Percentiles rank a stretch among this genome's conserved stretches.
These are phyloP conservation scores for Mrakia blollopis DNA, from an alignment of 768 basidiomycete species.

Conservation along the genomic window DNA sequence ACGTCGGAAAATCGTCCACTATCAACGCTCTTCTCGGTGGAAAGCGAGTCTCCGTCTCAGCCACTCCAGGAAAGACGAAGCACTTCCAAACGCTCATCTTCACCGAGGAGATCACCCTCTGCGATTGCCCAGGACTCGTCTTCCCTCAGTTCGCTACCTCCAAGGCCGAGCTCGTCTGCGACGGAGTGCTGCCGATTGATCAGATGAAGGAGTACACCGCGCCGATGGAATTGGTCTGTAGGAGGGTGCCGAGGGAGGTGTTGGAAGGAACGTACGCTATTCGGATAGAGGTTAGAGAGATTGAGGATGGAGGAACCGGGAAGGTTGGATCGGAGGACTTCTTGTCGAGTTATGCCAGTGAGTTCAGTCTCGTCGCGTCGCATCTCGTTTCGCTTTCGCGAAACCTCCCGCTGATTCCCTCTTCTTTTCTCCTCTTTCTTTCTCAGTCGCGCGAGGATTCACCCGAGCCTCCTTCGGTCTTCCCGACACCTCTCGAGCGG, in stretches of 20 bases:
- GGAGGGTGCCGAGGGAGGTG: conserved; percentile 72
- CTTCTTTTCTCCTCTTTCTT: conserved; percentile 26
- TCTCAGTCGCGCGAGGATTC: conserved; percentile 82
- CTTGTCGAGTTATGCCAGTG: conserved; percentile 85
- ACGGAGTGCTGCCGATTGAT: conserved; percentile 95
- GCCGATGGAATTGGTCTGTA: conserved; percentile 69
- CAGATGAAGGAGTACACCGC: conserved; percentile 91
- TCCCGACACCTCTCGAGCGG: conserved; percentile 91
- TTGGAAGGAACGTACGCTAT: conserved; percentile 89
- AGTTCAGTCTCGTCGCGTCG: conserved; percentile 44
- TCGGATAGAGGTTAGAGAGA: conserved; percentile 56
- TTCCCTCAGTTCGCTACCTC: conserved; percentile 98
- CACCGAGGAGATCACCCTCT: conserved; percentile 77
- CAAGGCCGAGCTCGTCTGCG: conserved; percentile 90
- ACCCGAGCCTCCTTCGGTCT: conserved; percentile 91
- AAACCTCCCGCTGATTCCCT: conserved; percentile 13
- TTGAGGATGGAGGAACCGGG: conserved; percentile 82
- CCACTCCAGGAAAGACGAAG: conserved; percentile 97
- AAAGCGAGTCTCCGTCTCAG: conserved; percentile 96
- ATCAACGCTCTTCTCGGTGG: conserved; percentile 94
- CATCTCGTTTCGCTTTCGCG: not conserved
- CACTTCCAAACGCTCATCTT: conserved; percentile 97
- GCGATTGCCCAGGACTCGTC: conserved; percentile 96
- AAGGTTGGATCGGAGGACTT: conserved; percentile 68
- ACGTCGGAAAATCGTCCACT: conserved; percentile 96